phyloP scores from a whole-genome alignment of 1,284 basidiomycete genomes.

The Puccinia triticina region DNA sequence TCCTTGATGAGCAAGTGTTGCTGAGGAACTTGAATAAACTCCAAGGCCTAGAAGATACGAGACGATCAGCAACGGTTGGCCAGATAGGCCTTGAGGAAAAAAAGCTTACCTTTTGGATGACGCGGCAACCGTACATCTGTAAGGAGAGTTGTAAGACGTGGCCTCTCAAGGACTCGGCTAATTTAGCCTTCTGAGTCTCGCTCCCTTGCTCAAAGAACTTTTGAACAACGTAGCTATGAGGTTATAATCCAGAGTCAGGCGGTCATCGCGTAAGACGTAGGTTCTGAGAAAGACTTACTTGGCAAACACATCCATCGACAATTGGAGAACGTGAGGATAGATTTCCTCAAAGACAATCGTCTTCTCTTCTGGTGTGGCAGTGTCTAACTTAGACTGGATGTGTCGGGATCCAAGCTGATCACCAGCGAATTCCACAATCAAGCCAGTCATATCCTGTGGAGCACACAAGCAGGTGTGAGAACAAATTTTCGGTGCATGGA shows the following conservation, averaged over 20 bases:
- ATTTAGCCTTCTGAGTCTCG: constrained; percentile 71
- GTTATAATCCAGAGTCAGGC: constrained; percentile 56
- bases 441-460: constrained; percentile 77
- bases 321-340: constrained; percentile 74
- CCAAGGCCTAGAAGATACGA: constrained; percentile 70
- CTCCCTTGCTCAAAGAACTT: constrained; percentile 91
- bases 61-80: neutral
- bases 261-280: constrained; percentile 64
- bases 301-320: constrained; percentile 94
- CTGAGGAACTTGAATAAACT: constrained; percentile 76
- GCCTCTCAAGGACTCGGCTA: constrained; percentile 77
- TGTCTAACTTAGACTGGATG: constrained; percentile 59
- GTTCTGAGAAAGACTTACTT: constrained; percentile 66
- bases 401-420: constrained; percentile 85
- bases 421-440: constrained; percentile 86
- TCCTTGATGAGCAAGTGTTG: constrained; percentile 76
- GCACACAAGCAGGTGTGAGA: neutral
- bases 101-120: constrained; percentile 61
- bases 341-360: constrained; percentile 83
- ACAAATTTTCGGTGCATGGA: neutral
- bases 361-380: constrained; percentile 66
- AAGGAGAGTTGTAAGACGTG: constrained; percentile 77
- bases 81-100: no score
- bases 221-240: constrained; percentile 74
- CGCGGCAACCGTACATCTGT: constrained; percentile 89